Percentiles rank a stretch among this genome's conserved stretches.
phyloP scores from a whole-genome alignment of 75 land plant genomes.

The Sequoia sempervirens region DNA sequence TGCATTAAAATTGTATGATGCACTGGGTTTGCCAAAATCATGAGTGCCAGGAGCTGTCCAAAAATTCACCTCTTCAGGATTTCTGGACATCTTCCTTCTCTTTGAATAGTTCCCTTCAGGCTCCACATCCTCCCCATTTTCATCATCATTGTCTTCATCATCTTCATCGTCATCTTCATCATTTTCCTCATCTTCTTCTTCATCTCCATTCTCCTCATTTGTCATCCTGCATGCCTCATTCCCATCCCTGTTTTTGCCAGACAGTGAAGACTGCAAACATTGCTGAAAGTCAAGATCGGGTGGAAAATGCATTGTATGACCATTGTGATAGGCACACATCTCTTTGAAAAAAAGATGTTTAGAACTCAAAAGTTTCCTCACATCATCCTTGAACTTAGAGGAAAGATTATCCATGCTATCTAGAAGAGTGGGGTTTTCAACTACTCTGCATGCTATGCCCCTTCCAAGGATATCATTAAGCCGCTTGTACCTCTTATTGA shows the following conservation, averaged over 20 bases:
- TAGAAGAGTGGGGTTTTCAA: conserved; percentile 53
- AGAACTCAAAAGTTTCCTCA: conserved; percentile 61
- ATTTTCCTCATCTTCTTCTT: conserved; percentile 41
- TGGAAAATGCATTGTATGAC: conserved; percentile 37
- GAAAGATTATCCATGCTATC: conserved; percentile 54
- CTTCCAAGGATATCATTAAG: conserved; percentile 70
- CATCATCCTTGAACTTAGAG: conserved; percentile 59
- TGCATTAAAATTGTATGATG: neutral
- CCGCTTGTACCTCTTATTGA: conserved; percentile 69
- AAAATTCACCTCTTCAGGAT: conserved; percentile 19
- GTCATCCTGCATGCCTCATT: conserved; percentile 13
- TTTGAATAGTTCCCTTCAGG: conserved; percentile 12
- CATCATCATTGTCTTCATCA: conserved; percentile 24
- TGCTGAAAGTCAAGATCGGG: conserved; percentile 37
- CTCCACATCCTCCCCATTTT: conserved; percentile 17
- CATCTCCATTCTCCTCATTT: conserved; percentile 27
- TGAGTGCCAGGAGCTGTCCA: conserved; percentile 7
- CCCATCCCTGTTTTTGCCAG: conserved; percentile 25
- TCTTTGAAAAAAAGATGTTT: conserved; percentile 74
- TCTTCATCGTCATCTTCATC: conserved; percentile 45
- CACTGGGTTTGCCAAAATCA: conserved; percentile 12
- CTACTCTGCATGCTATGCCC: conserved; percentile 68
- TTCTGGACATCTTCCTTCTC: conserved; percentile 9
- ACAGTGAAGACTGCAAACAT: conserved; percentile 30
- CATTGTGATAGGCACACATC: conserved; percentile 74